Percentiles rank a stretch among this genome's conserved stretches.
Evolutionary conservation across 2,329 filamentous ascomycete genomes (phyloP).

Genomic region (Zalaria obscura): DNA sequence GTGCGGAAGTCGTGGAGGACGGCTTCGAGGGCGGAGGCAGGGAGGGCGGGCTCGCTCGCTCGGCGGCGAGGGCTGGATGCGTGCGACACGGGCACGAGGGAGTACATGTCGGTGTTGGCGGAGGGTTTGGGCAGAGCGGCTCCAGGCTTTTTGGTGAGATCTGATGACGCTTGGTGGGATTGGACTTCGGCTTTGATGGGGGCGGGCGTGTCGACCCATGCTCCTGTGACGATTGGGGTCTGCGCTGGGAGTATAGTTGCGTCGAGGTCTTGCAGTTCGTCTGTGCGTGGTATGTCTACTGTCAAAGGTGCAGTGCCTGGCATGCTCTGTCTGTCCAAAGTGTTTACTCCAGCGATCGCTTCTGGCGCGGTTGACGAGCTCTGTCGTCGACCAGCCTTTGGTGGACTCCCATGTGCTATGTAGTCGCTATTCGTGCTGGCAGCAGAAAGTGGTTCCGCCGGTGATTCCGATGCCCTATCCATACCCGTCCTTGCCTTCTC

Average conservation of each 20-base stretch:
- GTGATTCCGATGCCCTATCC: background rate
- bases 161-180: no score
- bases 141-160: background rate
- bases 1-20: conserved; percentile 22
- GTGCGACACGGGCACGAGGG: background rate
- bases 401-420: background rate
- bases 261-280: background rate
- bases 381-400: background rate
- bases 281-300: background rate
- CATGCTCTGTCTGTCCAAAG: background rate
- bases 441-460: background rate
- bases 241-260: conserved; percentile 13
- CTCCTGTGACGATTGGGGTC: conserved; percentile 32
- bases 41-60: conserved; percentile 1
- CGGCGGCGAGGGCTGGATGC: background rate
- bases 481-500: background rate
- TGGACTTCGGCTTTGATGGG: no score
- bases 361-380: conserved; percentile 6
- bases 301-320: background rate
- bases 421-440: background rate
- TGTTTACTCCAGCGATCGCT: background rate
- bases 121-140: conserved; percentile 1
- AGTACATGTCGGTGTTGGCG: background rate
- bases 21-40: conserved; percentile 7
- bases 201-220: conserved; percentile 32